Evolutionary conservation across 805 yeast genomes (phyloP).

Genomic region (Candida insectalens): DNA sequence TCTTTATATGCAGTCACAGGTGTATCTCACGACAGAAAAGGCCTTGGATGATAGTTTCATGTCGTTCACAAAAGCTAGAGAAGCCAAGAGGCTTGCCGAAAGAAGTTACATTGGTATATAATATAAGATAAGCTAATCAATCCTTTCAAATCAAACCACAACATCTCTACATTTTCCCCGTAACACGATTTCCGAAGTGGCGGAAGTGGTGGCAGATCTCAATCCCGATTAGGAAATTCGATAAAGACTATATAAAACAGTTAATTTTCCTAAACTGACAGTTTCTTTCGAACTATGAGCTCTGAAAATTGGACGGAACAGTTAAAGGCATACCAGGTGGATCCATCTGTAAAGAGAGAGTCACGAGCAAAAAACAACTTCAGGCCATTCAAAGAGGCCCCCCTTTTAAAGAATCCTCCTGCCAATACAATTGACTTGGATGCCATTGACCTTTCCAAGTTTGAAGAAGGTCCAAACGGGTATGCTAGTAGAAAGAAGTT

Average conservation of each 20-base stretch:
- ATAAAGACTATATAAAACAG: too few relatives aligned
- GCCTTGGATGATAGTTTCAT: slow-evolving; percentile 20
- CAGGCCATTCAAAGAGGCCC: slow-evolving; percentile 23
- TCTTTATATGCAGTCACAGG: slow-evolving; percentile 64
- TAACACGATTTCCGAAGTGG: too few relatives aligned
- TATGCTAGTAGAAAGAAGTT: slow-evolving; percentile 18
- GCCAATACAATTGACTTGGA: slow-evolving; percentile 20
- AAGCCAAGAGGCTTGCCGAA: not conserved
- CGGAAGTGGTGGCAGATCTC: too few relatives aligned
- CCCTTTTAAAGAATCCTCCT: slow-evolving; percentile 9
- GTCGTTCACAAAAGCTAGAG: slow-evolving; percentile 14
- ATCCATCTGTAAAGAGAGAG: not conserved
- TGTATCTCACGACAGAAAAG: slow-evolving; percentile 48
- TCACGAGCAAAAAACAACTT: slow-evolving; percentile 20
- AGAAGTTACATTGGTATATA: too few relatives aligned
- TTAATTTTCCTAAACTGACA: too few relatives aligned
- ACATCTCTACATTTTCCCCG: too few relatives aligned
- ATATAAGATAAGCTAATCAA: too few relatives aligned
- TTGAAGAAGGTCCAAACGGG: slow-evolving; percentile 20
- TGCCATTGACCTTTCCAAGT: slow-evolving; percentile 29
- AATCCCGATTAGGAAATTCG: too few relatives aligned
- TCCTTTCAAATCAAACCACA: too few relatives aligned
- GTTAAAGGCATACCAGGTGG: not conserved
- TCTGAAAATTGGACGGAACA: too few relatives aligned
- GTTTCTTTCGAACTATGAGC: too few relatives aligned